Conservation (phyloP, 768 basidiomycete species). For the Cystofilobasidium capitatum region DNA sequence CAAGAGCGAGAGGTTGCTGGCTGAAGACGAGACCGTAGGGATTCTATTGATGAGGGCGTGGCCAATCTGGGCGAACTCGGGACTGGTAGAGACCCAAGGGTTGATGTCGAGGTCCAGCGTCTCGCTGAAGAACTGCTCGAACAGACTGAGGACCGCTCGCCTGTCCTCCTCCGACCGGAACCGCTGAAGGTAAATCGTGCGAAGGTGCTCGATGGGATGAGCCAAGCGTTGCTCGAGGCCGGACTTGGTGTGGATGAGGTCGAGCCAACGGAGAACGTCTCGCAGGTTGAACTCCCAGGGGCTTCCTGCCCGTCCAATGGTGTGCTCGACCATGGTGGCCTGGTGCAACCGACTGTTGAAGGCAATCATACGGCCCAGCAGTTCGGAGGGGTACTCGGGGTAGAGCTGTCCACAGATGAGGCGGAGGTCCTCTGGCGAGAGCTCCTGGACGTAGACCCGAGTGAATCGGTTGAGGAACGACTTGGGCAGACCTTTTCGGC, state of each 20-base stretch:
- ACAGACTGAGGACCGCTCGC: slow-evolving; percentile 36
- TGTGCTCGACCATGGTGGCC: slow-evolving; percentile 53
- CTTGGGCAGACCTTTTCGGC: slow-evolving; percentile 91
- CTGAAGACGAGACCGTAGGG: slow-evolving; percentile 35
- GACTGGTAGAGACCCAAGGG: slow-evolving; percentile 35
- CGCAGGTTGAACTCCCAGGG: slow-evolving; percentile 37
- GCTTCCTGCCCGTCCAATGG: slow-evolving; percentile 80
- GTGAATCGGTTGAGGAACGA: slow-evolving; percentile 97
- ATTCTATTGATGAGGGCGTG: slow-evolving; percentile 46
- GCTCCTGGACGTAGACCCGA: slow-evolving; percentile 87
- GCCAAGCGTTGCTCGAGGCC: slow-evolving; percentile 19
- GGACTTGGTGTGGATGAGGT: slow-evolving; percentile 35
- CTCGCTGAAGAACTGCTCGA: slow-evolving; percentile 36
- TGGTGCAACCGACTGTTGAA: slow-evolving; percentile 67
- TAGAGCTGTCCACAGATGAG: slow-evolving; percentile 67
- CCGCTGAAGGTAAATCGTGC: slow-evolving; percentile 69
- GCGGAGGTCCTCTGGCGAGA: slow-evolving; percentile 64
- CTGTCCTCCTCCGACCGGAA: slow-evolving; percentile 71
- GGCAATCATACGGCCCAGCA: slow-evolving; percentile 63
- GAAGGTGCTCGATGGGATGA: slow-evolving; percentile 57
- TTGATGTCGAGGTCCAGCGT: slow-evolving; percentile 45
- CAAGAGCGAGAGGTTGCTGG: slow-evolving; percentile 46
- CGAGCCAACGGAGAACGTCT: slow-evolving; percentile 33
- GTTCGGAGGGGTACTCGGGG: slow-evolving; percentile 49
- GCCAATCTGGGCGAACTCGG: slow-evolving; percentile 54